Percentiles rank a stretch among this genome's conserved stretches.
Conservation (phyloP, 2,329 filamentous ascomycete genomes). For the Curvularia hawaiiensis region DNA sequence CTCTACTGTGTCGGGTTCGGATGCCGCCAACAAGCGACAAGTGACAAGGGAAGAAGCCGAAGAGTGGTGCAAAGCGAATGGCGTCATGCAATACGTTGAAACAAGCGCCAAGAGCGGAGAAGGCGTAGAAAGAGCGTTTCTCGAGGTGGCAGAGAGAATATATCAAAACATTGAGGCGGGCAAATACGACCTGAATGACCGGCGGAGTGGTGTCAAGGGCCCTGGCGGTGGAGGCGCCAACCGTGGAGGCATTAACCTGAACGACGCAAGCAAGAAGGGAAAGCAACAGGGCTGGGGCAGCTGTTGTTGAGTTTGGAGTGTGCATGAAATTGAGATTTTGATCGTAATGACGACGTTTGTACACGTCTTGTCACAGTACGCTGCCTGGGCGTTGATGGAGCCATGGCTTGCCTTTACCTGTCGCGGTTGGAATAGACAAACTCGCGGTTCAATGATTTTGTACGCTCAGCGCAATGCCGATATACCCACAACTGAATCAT, state of each 20-base stretch:
- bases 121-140: slow-evolving; percentile 90
- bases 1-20: slow-evolving; percentile 44
- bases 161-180: slow-evolving; percentile 96
- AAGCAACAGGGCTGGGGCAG: slow-evolving; percentile 42
- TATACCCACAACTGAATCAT: not conserved
- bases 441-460: not conserved
- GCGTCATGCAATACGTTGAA: slow-evolving; percentile 91
- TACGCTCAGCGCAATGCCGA: not conserved
- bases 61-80: slow-evolving; percentile 85
- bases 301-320: slow-evolving; percentile 32
- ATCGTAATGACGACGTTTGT: not conserved
- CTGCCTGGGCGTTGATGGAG: not conserved
- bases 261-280: slow-evolving; percentile 45
- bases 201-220: slow-evolving; percentile 86
- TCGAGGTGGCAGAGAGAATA: slow-evolving; percentile 92
- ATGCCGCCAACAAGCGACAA: slow-evolving; percentile 69
- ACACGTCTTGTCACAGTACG: not conserved
- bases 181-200: slow-evolving; percentile 91
- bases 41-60: slow-evolving; percentile 84
- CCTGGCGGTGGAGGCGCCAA: slow-evolving; percentile 56
- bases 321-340: not conserved
- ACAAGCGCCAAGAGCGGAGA: slow-evolving; percentile 95
- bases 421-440: not conserved
- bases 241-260: slow-evolving; percentile 51
- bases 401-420: not conserved